A percentile compares a stretch with the other conserved stretches of the same genome.
These are phyloP conservation scores for Trichoderma reesei DNA, from an alignment of 495 filamentous ascomycete genomes.

Conservation along the genomic window DNA sequence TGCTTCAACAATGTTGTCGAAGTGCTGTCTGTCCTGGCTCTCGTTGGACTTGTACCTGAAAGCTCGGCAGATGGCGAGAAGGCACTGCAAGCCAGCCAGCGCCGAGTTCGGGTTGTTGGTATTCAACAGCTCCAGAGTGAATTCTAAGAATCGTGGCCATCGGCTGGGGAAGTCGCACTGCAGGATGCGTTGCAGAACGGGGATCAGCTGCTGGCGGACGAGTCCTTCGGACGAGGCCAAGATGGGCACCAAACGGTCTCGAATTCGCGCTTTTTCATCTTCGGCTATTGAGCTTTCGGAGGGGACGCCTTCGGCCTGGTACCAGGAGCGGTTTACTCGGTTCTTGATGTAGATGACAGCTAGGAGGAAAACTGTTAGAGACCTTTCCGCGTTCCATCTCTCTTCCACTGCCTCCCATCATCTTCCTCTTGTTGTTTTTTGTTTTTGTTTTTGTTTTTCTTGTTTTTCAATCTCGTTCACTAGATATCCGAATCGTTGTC, in stretches of 20 bases:
- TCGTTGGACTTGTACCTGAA: constrained; percentile 77
- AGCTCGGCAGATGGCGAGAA: constrained; percentile 84
- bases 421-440: neutral
- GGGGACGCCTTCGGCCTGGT: constrained; percentile 60
- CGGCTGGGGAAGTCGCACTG: constrained; percentile 87
- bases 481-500: too few species aligned
- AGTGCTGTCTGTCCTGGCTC: constrained; percentile 68
- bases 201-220: constrained; percentile 83
- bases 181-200: constrained; percentile 88
- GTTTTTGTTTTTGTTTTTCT: too few species aligned
- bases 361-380: constrained; percentile 26
- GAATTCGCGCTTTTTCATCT: constrained; percentile 77
- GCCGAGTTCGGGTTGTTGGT: constrained; percentile 76
- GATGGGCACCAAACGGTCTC: constrained; percentile 78
- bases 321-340: constrained; percentile 84
- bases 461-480: neutral
- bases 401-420: neutral
- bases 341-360: constrained; percentile 98
- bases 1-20: constrained; percentile 86
- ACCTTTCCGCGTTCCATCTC: neutral
- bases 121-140: constrained; percentile 76
- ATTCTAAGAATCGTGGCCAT: constrained; percentile 89
- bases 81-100: constrained; percentile 86
- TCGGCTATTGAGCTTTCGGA: constrained; percentile 65
- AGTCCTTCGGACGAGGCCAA: constrained; percentile 68